phyloP scores from a whole-genome alignment of 2,329 filamentous ascomycete genomes.

The Ceratocystis albifundus region DNA sequence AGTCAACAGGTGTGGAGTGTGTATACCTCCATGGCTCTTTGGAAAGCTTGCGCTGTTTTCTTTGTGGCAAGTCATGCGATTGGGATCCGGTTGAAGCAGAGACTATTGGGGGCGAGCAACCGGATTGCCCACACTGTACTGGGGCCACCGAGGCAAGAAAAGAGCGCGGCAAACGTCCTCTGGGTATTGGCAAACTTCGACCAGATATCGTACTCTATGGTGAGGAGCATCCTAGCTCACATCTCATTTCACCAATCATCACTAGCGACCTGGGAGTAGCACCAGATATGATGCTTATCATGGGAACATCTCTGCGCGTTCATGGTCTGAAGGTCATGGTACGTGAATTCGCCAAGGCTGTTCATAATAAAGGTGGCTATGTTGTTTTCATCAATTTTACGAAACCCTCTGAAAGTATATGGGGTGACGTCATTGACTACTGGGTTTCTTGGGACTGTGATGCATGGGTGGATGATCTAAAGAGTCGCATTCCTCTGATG shows the following conservation, averaged over 20 bases:
- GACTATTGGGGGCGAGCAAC: conserved; percentile 52
- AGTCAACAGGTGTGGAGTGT: conserved; percentile 42
- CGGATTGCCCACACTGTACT: conserved; percentile 54
- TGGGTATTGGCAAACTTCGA: conserved; percentile 55
- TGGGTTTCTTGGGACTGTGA: conserved; percentile 68
- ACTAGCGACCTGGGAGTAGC: conserved; percentile 54
- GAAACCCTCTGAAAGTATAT: conserved; percentile 58
- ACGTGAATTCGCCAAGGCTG: conserved; percentile 57
- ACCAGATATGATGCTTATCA: conserved; percentile 56
- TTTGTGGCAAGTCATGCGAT: conserved; percentile 45
- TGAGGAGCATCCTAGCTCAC: conserved; percentile 58
- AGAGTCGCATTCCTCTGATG: conserved; percentile 45
- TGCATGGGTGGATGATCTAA: conserved; percentile 56
- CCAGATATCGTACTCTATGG: conserved; percentile 66
- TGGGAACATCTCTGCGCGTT: conserved; percentile 59
- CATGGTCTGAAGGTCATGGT: conserved; percentile 62
- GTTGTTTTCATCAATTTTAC: conserved; percentile 65
- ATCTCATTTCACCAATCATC: conserved; percentile 56
- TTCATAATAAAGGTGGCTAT: conserved; percentile 55
- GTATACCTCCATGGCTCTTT: conserved; percentile 65
- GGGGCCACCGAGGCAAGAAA: conserved; percentile 50
- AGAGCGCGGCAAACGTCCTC: conserved; percentile 53
- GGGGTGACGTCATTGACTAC: conserved; percentile 62
- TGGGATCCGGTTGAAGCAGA: conserved; percentile 50
- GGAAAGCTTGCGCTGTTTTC: conserved; percentile 50